Evolutionary conservation across 2,329 filamentous ascomycete genomes (phyloP).

Genomic region (Aquanectria penicillioides): DNA sequence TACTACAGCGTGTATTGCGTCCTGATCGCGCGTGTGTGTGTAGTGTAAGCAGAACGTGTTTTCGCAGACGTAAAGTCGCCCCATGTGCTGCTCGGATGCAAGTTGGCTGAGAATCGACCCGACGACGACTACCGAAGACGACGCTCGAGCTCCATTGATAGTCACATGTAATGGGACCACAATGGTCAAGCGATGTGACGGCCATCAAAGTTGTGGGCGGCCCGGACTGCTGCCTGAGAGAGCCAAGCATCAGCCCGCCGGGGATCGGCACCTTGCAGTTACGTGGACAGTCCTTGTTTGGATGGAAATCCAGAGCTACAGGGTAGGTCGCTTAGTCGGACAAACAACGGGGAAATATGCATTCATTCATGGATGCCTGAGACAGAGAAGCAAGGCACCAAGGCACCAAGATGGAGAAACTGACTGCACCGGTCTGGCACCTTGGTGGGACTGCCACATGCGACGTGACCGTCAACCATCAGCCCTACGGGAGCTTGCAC

Average conservation of each 20-base stretch:
- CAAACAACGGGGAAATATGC: not conserved
- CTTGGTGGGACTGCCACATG: constrained; percentile 29
- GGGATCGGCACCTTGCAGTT: constrained; percentile 5
- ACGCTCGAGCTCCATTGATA: not conserved
- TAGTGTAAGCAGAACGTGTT: too few relatives aligned
- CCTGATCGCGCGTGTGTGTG: too few relatives aligned
- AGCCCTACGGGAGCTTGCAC: constrained; percentile 43
- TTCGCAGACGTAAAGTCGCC: too few relatives aligned
- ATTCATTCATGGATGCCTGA: constrained; percentile 26
- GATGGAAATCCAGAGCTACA: not conserved
- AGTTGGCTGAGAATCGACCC: too few relatives aligned
- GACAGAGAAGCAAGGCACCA: constrained; percentile 4
- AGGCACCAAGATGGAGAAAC: constrained; percentile 4
- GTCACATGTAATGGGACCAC: constrained; percentile 8
- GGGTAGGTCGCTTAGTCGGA: not conserved
- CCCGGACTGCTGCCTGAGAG: constrained; percentile 10
- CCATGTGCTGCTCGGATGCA: too few relatives aligned
- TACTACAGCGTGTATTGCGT: not conserved
- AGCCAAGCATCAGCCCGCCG: constrained; percentile 7
- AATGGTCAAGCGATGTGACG: constrained; percentile 10
- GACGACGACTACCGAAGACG: not conserved
- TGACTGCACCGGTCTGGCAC: constrained; percentile 12
- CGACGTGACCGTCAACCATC: constrained; percentile 29
- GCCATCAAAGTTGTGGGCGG: constrained; percentile 1
- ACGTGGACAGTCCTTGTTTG: not conserved